Base-by-base conservation (phyloP, 2,329 filamentous ascomycete genomes). In the Trichoderma brevicompactum region DNA sequence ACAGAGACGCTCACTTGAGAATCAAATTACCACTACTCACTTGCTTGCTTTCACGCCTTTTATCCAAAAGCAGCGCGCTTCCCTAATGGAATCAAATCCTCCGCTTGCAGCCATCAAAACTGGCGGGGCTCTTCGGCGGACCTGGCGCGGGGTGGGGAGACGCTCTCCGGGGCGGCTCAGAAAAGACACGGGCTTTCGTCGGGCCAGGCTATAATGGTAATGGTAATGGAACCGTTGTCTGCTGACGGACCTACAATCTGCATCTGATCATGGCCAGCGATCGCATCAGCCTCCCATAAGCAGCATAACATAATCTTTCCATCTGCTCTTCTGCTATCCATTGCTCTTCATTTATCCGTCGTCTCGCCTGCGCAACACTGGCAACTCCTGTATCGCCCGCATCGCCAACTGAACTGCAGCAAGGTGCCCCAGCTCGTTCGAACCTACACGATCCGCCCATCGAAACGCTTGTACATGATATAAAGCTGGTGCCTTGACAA, bases 401-500 rank as follows among this genome's bases (percentile, higher is more conserved):
- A 23, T 38, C 17, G 23, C 17, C 23, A 23, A 28, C 40, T 36
- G 7, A n/a, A 12, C n/a, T 28, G 23, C 23, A 28, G 23, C 23
- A 28, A 28, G 23, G 23, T 5, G 23, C 32, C 40, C 15, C 48
- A n/a, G 6, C 7, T 50, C 15, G 48, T 38, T 10, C 36, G 10
- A 38, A 32, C 28, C 13, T 17, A n/a, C 8, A 38, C 43, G 41
- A 55, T 28, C 36, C 28, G 19, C 9, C 19, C 5, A 44, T 50
- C n/a, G 19, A 49, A 64, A 23, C 36, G 15, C 23, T 28, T 5
- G 23, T 28, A 15, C 52, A 41, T 56, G 58, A 58, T 36, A 52
- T 49, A 54, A 64, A 64, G 44, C 54, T 66, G 7, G 34, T n/a
- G 3, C 54, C 10, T 13, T 17, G 8, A 72, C 46, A 58, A 97